Conservation (phyloP, 139 green algal genomes). For the Picochlorum sp. region DNA sequence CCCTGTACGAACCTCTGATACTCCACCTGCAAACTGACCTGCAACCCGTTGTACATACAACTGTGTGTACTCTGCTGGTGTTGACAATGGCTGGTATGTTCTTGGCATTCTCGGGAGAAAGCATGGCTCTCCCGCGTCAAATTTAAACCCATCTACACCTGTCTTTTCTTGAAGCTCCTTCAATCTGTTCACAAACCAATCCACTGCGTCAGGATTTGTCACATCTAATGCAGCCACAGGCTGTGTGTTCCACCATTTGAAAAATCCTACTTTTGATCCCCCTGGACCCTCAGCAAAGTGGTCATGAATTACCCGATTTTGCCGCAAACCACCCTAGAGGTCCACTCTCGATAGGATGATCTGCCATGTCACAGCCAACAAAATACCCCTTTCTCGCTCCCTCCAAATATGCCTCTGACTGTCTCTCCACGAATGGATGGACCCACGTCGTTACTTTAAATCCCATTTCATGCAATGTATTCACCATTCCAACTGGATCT, state of each 20-base stretch:
- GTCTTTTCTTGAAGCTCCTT: slow-evolving; percentile 32
- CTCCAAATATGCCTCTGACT: slow-evolving; percentile 47
- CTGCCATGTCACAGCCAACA: slow-evolving; percentile 21
- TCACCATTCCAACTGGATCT: slow-evolving; percentile 38
- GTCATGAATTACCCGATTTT: not conserved
- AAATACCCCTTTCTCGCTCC: slow-evolving; percentile 49
- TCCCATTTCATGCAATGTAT: slow-evolving; percentile 46
- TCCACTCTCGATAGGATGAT: not conserved
- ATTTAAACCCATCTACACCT: slow-evolving; percentile 62
- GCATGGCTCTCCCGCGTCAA: slow-evolving; percentile 62
- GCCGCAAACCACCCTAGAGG: not conserved
- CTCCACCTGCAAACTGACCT: slow-evolving; percentile 32
- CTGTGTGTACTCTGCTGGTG: slow-evolving; percentile 50
- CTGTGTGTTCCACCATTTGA: slow-evolving; percentile 46
- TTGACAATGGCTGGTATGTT: slow-evolving; percentile 33
- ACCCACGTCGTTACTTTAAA: slow-evolving; percentile 66
- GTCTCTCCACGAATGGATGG: slow-evolving; percentile 53
- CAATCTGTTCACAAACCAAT: slow-evolving; percentile 50
- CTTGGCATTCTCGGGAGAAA: slow-evolving; percentile 37
- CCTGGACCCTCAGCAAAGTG: not conserved
- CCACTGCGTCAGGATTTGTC: slow-evolving; percentile 54
- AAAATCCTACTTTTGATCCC: slow-evolving; percentile 26
- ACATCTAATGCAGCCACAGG: slow-evolving; percentile 52
- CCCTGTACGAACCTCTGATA: slow-evolving; percentile 52
- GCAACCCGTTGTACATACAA: slow-evolving; percentile 42